Evolutionary conservation across 2,329 filamentous ascomycete genomes (phyloP), one percentile per base, ranked within the genome.

Genomic region (Hypoxylon sp.): DNA sequence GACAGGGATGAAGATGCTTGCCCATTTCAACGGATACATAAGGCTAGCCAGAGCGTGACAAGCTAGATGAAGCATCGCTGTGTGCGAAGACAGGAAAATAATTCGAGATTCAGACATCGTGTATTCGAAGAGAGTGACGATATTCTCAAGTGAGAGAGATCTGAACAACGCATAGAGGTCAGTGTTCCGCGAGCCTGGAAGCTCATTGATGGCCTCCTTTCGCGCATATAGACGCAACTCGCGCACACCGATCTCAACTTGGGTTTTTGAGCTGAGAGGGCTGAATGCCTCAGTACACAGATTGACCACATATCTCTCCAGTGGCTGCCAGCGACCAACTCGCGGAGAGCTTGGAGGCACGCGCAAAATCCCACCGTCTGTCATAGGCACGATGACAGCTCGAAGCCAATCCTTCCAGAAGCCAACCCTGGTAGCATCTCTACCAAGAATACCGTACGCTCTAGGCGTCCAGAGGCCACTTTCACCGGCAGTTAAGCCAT

Each of bases 361-460:
- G 62, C 94, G 88, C 72, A 96, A 82, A 30, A 99, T 85, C 13
- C 86, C 89, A 19, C 95, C 93, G 76, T 97, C 94, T 1, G 90
- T 94, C 96, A 98, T 99, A 28, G 96, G 96, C 21, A 97, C 93
- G n/a, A 96, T 85, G 9, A 98, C 87, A 5, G 95, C 94, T 79
- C 93, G 91, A 51, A 99, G 86, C 96, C 96, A 99, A 79, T 99
- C 96, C 80, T 98, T 98, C 94, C 95, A 99, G 81, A 99, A 98
- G 32, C 90, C 89, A 70, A 94, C 94, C 81, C 97, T 87, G 66
- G 89, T 91, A 11, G 86, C 85, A 77, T 99, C 96, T 68, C 93
- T 88, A 34, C 96, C 96, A 68, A 99, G 85, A 68, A 99, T 91
- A 64, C 96, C 96, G 77, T 97, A 99, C 1, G 95, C 94, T 70